phyloP scores from a whole-genome alignment of 352 stramenopile genomes.

The Globisporangium canariense region DNA sequence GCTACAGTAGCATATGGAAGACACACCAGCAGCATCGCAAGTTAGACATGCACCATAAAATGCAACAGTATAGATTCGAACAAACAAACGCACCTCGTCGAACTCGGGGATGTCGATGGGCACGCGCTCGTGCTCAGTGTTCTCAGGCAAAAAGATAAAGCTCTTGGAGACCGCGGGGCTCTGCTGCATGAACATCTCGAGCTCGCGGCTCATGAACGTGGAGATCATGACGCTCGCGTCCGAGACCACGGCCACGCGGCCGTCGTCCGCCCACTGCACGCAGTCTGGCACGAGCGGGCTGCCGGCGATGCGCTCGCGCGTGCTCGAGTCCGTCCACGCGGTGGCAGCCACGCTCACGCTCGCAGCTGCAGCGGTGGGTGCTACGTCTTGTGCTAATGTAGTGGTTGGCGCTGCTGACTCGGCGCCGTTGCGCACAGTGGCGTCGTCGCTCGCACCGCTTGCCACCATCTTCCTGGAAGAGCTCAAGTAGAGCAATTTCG shows the following conservation, averaged over 20 bases:
- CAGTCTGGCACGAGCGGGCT: constrained; percentile 66
- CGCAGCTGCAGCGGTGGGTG: background rate
- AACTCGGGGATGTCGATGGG: constrained; percentile 49
- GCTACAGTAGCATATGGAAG: constrained; percentile 1
- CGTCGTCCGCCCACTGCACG: constrained; percentile 70
- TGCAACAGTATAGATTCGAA: too few species aligned
- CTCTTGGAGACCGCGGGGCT: constrained; percentile 76
- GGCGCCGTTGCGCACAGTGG: background rate
- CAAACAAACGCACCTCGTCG: constrained; percentile 24
- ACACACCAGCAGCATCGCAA: background rate
- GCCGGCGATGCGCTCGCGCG: constrained; percentile 71
- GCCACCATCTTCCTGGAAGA: background rate
- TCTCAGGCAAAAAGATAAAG: constrained; percentile 69
- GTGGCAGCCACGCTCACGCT: constrained; percentile 1
- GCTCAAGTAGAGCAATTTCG: background rate
- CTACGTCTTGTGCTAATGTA: background rate
- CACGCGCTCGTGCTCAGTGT: constrained; percentile 36
- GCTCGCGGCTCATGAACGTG: constrained; percentile 73
- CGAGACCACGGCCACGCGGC: constrained; percentile 65
- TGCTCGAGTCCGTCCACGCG: constrained; percentile 27
- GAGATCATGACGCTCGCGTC: constrained; percentile 75
- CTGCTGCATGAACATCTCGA: constrained; percentile 80
- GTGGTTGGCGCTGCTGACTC: background rate
- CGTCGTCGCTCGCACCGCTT: background rate
- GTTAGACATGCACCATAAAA: background rate